Base-by-base conservation (phyloP, 768 basidiomycete genomes). In the Kondoa subrosea region DNA sequence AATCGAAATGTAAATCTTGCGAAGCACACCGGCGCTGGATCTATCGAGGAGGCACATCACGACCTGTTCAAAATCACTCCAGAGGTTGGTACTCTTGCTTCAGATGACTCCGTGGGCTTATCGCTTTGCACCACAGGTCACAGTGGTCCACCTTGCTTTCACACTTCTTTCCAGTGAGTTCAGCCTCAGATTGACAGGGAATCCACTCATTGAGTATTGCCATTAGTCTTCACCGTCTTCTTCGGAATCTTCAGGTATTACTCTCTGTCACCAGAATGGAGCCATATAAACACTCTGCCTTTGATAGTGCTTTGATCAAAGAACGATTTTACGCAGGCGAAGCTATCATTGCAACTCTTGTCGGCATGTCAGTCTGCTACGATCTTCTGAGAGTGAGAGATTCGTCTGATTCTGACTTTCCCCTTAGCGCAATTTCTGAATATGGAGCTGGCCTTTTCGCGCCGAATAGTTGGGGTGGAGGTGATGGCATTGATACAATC, bases 261-360 rank as follows among this genome's bases (percentile, higher is more conserved):
- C n/a, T n/a, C n/a, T n/a, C n/a, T n/a, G n/a, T n/a, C n/a, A n/a
- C n/a, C n/a, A n/a, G n/a, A n/a, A n/a, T n/a, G n/a, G n/a, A n/a
- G n/a, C n/a, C n/a, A n/a, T n/a, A n/a, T n/a, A n/a, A n/a, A n/a
- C n/a, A n/a, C n/a, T n/a, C n/a, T n/a, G n/a, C n/a, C n/a, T n/a
- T n/a, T n/a, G n/a, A n/a, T n/a, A n/a, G n/a, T n/a, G 74, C 73
- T 25, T 84, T 96, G 72, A 82, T 96, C 73, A 86, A 91, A 74
- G 90, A 92, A 80, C 85, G 83, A 83, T 77, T 93, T 29, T 96
- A 95, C 76, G 85, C 96, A 68, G 95, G 95, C 69, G 95, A 99
- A 81, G 91, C 95, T 16, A 88, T 88, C 72, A 61, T 70, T 58
- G 69, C 69, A 17, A 65, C 66, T n/a, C n/a, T n/a, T n/a, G n/a